Percentiles rank a stretch among this genome's conserved stretches.
Evolutionary conservation across 768 basidiomycete species (phyloP).

Genomic region (Dacryopinax primogenitus): DNA sequence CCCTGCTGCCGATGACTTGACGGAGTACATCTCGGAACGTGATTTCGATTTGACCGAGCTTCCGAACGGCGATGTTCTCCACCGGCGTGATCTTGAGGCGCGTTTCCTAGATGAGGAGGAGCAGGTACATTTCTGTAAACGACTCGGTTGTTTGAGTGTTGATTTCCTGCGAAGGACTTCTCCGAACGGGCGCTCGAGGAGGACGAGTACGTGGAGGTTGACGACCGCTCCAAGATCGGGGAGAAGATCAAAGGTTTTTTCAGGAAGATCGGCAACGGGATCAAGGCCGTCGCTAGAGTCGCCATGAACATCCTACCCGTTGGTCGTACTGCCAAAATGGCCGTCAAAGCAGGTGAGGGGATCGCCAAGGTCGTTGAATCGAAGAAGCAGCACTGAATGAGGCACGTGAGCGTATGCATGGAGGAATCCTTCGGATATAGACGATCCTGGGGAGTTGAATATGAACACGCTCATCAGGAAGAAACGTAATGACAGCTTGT

Average conservation of each 20-base stretch:
- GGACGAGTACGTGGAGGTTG: background rate
- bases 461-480: no score
- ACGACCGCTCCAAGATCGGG: slow-evolving; percentile 6
- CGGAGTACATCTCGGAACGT: background rate
- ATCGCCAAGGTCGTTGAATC: background rate
- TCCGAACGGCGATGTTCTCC: slow-evolving; percentile 2
- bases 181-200: background rate
- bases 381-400: no score
- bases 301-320: background rate
- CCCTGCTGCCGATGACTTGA: background rate
- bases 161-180: background rate
- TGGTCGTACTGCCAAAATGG: background rate
- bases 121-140: background rate
- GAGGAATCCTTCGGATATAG: no score
- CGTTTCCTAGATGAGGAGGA: background rate
- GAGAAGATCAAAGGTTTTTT: slow-evolving; percentile 3
- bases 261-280: slow-evolving; percentile 5
- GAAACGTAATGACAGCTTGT: no score
- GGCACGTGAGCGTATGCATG: no score
- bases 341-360: background rate
- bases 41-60: slow-evolving; percentile 1
- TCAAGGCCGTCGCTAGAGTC: background rate
- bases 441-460: no score
- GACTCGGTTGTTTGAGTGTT: background rate
- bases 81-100: slow-evolving; percentile 1